Evolutionary conservation across 2,329 filamentous ascomycete genomes (phyloP).

Genomic region (Neofusicoccum cordaticola): DNA sequence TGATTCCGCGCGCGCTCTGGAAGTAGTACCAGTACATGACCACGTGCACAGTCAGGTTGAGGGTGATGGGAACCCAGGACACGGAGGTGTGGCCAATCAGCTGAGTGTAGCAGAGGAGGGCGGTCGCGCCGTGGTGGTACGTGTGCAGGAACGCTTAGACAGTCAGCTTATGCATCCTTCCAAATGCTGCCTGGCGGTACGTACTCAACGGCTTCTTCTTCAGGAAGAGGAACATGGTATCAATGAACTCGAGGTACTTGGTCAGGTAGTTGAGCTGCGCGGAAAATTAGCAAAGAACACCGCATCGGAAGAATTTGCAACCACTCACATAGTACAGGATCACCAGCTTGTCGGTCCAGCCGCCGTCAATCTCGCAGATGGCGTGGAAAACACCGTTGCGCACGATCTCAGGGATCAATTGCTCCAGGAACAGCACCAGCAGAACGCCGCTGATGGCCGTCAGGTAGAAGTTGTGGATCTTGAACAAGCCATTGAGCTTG

Average conservation of each 20-base stretch:
- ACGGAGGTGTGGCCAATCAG: constrained; percentile 89
- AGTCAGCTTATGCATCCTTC: constrained; percentile 24
- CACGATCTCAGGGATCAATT: constrained; percentile 79
- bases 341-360: constrained; percentile 91
- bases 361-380: constrained; percentile 78
- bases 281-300: constrained; percentile 36
- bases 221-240: constrained; percentile 94
- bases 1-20: constrained; percentile 92
- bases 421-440: constrained; percentile 83
- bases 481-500: constrained; percentile 85
- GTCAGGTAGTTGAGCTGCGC: constrained; percentile 91
- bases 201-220: constrained; percentile 98
- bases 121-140: constrained; percentile 97
- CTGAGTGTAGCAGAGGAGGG: constrained; percentile 96
- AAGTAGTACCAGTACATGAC: constrained; percentile 99
- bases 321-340: constrained; percentile 92
- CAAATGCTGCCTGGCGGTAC: constrained; percentile 22
- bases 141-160: constrained; percentile 82
- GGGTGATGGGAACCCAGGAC: constrained; percentile 88
- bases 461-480: constrained; percentile 94
- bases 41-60: constrained; percentile 92
- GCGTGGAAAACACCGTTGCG: constrained; percentile 82
- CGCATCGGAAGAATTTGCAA: neutral
- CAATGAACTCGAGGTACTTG: constrained; percentile 93
- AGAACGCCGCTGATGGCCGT: constrained; percentile 80